These are phyloP conservation scores for Melaleuca alternifolia DNA, from an alignment of 345 rosid genomes.

Conservation along the genomic window DNA sequence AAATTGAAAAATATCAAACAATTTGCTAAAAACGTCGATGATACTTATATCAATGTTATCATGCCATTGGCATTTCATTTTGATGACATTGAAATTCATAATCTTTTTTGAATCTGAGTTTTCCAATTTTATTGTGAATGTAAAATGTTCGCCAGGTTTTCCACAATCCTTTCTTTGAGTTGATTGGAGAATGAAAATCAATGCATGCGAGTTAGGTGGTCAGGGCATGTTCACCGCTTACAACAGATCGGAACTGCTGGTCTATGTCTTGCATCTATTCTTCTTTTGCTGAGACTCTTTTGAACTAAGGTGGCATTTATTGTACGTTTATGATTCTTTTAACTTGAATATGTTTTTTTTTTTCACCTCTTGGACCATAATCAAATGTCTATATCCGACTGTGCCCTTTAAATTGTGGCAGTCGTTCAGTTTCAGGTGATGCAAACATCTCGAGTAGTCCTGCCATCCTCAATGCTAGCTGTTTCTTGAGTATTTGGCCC, in stretches of 20 bases:
- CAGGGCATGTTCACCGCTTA: not conserved
- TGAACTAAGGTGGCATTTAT: not conserved
- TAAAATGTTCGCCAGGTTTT: not conserved
- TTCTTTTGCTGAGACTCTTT: not conserved
- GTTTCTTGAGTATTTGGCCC: not conserved
- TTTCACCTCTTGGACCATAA: not conserved
- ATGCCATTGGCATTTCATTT: not conserved
- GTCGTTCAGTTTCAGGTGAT: not conserved
- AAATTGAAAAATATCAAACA: not conserved
- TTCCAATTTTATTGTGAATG: not conserved
- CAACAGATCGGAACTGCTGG: not conserved
- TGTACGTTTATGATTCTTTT: not conserved
- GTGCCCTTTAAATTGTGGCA: not conserved
- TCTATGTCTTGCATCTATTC: not conserved
- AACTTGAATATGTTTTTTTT: not conserved
- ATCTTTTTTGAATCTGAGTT: not conserved
- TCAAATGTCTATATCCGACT: not conserved
- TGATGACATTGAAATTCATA: not conserved
- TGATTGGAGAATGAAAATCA: not conserved
- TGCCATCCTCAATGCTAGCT: not conserved
- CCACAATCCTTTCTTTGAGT: not conserved
- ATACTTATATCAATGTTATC: not conserved
- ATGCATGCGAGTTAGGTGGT: not conserved
- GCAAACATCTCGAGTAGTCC: not conserved
- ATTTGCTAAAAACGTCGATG: not conserved